phyloP scores from a whole-genome alignment of 371 early-diverging fungal genomes.

The Syncephalastrum racemosum region DNA sequence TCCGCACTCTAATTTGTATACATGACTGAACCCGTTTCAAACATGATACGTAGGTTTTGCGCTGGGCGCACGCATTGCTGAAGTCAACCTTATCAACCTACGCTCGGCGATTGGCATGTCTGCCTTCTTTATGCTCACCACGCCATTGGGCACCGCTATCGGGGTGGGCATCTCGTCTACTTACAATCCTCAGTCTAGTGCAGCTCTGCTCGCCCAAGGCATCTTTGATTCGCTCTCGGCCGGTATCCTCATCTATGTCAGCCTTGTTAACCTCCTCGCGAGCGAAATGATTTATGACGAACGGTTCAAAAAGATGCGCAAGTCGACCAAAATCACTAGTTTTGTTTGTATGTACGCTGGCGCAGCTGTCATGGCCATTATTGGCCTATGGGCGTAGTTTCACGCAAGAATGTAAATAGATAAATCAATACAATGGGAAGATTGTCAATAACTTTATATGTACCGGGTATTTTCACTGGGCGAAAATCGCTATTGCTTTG shows the following conservation, averaged over 20 bases:
- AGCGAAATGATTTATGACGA: conserved; percentile 65
- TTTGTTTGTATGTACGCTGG: conserved; percentile 62
- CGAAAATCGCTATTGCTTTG: too few species aligned
- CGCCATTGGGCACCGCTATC: conserved; percentile 78
- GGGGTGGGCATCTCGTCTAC: conserved; percentile 67
- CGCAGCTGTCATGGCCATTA: conserved; percentile 66
- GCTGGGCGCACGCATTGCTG: conserved; percentile 73
- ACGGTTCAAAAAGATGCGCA: conserved; percentile 45
- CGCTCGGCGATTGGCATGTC: conserved; percentile 44
- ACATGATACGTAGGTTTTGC: conserved; percentile 83
- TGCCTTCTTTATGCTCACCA: conserved; percentile 50
- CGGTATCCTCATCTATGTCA: conserved; percentile 80
- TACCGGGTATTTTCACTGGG: too few species aligned
- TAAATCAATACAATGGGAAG: too few species aligned
- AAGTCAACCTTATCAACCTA: conserved; percentile 55
- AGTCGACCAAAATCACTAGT: conserved; percentile 39
- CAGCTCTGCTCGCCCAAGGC: conserved; percentile 36
- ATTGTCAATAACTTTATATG: too few species aligned
- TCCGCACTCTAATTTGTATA: background rate
- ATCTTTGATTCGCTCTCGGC: conserved; percentile 43
- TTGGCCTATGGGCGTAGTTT: conserved; percentile 67
- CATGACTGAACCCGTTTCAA: conserved; percentile 25
- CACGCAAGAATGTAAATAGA: too few species aligned
- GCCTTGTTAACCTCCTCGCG: conserved; percentile 72
- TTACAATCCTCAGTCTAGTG: conserved; percentile 47